A percentile compares a stretch with the other conserved stretches of the same genome.
phyloP scores from a whole-genome alignment of 2,329 filamentous ascomycete species.

The Phaeosphaeria sp. region DNA sequence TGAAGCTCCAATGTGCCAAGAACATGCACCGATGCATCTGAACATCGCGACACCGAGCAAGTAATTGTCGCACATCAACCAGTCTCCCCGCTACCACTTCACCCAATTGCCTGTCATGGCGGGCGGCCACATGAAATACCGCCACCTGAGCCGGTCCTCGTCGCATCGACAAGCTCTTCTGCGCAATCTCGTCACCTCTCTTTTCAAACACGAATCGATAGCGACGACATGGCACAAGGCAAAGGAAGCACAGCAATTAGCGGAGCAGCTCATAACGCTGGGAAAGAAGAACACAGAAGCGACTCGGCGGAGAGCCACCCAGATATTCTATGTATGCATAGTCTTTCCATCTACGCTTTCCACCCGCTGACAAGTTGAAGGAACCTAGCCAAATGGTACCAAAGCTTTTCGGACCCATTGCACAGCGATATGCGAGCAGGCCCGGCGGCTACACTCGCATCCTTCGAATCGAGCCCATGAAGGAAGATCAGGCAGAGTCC shows the following conservation, averaged over 20 bases:
- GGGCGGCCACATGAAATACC: slow-evolving; percentile 84
- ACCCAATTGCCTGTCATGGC: slow-evolving; percentile 67
- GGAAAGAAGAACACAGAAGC: slow-evolving; percentile 93
- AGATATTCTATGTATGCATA: slow-evolving; percentile 81
- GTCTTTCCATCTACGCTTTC: slow-evolving; percentile 6
- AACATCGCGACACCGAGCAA: background rate
- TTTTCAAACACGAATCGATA: slow-evolving; percentile 92
- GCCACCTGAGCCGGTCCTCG: slow-evolving; percentile 84
- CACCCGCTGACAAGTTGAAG: slow-evolving; percentile 52
- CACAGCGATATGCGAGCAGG: slow-evolving; percentile 77
- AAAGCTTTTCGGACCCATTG: slow-evolving; percentile 86
- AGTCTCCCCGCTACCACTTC: slow-evolving; percentile 5
- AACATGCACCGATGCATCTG: background rate
- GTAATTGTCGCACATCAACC: background rate
- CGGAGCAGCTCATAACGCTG: slow-evolving; percentile 92
- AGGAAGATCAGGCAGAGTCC: slow-evolving; percentile 84
- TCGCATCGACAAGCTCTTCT: slow-evolving; percentile 90
- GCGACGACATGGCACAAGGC: slow-evolving; percentile 95
- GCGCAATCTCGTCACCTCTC: slow-evolving; percentile 93
- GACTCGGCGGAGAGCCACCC: slow-evolving; percentile 74
- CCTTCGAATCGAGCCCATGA: slow-evolving; percentile 86
- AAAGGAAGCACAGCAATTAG: slow-evolving; percentile 92
- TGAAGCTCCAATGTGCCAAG: background rate
- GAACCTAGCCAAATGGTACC: slow-evolving; percentile 74
- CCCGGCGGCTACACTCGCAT: slow-evolving; percentile 96